Percentiles rank a stretch among this genome's conserved stretches.
phyloP scores from a whole-genome alignment of 2,329 filamentous ascomycete genomes.

The Fusarium stilboides region DNA sequence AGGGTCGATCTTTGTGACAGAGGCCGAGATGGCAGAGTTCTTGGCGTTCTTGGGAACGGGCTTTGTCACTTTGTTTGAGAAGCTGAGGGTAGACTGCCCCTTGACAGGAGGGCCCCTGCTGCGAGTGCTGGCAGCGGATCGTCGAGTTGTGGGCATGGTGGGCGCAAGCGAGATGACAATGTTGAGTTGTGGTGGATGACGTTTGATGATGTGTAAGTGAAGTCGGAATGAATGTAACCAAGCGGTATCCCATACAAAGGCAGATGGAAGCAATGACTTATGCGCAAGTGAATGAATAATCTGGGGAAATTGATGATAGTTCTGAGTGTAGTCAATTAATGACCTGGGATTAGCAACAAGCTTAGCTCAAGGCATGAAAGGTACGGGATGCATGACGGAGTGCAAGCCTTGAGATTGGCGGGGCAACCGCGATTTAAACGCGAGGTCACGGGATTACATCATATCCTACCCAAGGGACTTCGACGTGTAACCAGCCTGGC shows the following conservation, averaged over 20 bases:
- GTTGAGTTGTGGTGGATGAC: conserved; percentile 9
- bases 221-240: conserved; percentile 2
- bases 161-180: conserved; percentile 19
- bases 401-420: conserved; percentile 59
- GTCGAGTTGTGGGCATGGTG: conserved; percentile 66
- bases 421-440: conserved; percentile 68
- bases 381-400: conserved; percentile 41
- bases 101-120: conserved; percentile 57
- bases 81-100: conserved; percentile 68
- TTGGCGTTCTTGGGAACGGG: conserved; percentile 64
- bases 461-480: background rate
- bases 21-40: conserved; percentile 57
- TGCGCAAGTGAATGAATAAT: background rate
- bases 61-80: conserved; percentile 72
- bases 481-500: no score
- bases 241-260: background rate
- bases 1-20: conserved; percentile 55
- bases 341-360: conserved; percentile 26
- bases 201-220: conserved; percentile 10
- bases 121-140: conserved; percentile 60
- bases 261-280: background rate
- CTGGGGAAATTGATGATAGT: conserved; percentile 16
- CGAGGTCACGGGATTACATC: conserved; percentile 62
- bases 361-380: conserved; percentile 9
- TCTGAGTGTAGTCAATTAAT: conserved; percentile 7